Conservation (phyloP, 2,329 filamentous ascomycete species). For the Phyllosticta paracitricarpa region DNA sequence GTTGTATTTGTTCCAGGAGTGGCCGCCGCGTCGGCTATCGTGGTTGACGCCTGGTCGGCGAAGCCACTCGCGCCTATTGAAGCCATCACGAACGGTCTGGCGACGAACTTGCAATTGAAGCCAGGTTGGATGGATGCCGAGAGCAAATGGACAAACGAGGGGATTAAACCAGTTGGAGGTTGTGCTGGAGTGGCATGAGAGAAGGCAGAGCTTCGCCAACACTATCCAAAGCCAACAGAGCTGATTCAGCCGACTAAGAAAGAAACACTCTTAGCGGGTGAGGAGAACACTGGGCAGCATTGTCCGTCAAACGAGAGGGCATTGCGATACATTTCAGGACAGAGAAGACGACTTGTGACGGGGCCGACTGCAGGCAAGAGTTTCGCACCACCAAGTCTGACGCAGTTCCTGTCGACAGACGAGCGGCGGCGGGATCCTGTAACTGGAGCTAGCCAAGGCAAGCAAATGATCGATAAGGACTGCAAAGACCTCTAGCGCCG, state of each 20-base stretch:
- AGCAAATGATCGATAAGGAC: background rate
- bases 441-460: background rate
- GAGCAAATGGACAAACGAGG: conserved; percentile 6
- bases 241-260: background rate
- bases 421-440: background rate
- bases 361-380: background rate
- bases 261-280: background rate
- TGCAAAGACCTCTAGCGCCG: background rate
- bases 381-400: background rate
- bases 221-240: background rate
- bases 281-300: background rate
- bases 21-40: background rate
- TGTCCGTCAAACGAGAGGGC: background rate
- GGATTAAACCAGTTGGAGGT: conserved; percentile 4
- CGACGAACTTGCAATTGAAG: background rate
- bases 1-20: background rate
- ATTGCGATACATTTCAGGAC: background rate
- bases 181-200: background rate
- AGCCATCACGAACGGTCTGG: conserved; percentile 2
- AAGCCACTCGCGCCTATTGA: background rate
- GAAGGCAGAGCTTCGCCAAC: background rate
- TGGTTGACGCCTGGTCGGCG: background rate
- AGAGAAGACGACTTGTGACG: background rate
- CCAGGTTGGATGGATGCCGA: conserved; percentile 5
- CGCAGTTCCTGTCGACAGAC: background rate